These are phyloP conservation scores for Cercospora sp. DNA, from an alignment of 2,329 filamentous ascomycete genomes.

Conservation along the genomic window DNA sequence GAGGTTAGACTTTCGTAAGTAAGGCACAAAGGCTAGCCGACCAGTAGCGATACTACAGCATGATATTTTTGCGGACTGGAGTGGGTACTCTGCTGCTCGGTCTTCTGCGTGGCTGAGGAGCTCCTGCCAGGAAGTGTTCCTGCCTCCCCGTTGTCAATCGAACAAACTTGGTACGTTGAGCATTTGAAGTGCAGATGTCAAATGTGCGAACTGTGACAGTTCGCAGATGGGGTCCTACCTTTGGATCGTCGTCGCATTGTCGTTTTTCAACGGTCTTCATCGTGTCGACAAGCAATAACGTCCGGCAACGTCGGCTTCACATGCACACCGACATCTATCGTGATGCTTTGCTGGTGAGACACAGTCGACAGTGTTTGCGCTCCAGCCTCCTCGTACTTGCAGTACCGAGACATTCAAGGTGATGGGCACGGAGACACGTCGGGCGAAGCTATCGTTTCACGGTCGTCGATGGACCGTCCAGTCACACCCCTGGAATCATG, in stretches of 20 bases:
- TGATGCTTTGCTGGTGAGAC: not conserved
- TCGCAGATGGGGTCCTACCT: not conserved
- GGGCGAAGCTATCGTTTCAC: constrained; percentile 1
- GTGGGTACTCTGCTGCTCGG: not conserved
- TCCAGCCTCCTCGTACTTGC: constrained; percentile 11
- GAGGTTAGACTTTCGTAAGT: constrained; percentile 9
- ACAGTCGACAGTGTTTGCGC: not conserved
- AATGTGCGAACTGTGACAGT: not conserved
- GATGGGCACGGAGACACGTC: not conserved
- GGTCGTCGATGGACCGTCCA: not conserved
- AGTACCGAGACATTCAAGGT: constrained; percentile 8
- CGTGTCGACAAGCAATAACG: not conserved
- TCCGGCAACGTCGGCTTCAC: not conserved
- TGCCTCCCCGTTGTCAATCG: not conserved
- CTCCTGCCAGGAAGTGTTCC: constrained; percentile 6
- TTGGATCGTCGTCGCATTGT: not conserved
- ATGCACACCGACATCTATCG: not conserved
- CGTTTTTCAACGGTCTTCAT: not conserved
- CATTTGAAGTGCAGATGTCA: not conserved
- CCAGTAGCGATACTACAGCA: constrained; percentile 3
- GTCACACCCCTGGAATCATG: not conserved
- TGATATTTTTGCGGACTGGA: not conserved
- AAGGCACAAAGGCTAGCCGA: constrained; percentile 6
- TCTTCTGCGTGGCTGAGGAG: constrained; percentile 2
- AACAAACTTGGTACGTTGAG: constrained; percentile 2